phyloP scores from a whole-genome alignment of 331 rosid species.

The Erythrophleum ivorense region DNA sequence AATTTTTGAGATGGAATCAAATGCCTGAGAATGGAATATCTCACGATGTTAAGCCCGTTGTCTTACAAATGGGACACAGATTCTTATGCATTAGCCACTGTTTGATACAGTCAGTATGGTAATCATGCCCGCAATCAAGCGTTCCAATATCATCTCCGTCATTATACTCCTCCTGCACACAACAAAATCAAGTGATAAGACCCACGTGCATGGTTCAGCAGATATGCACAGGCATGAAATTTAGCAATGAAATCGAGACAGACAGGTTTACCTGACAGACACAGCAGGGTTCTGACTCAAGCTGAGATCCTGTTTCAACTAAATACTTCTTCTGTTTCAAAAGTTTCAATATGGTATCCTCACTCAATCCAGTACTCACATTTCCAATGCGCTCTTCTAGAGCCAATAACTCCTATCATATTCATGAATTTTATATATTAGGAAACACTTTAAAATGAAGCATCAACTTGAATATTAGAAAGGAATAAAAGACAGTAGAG shows the following conservation, averaged over 20 bases:
- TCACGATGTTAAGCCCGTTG: constrained; percentile 66
- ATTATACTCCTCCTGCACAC: constrained; percentile 66
- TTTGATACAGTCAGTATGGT: constrained; percentile 61
- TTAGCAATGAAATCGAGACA: not conserved
- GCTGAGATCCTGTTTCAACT: constrained; percentile 39
- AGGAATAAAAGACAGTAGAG: not conserved
- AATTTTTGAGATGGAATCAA: constrained; percentile 31
- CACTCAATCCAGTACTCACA: constrained; percentile 79
- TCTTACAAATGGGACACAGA: constrained; percentile 81
- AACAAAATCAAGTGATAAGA: constrained; percentile 18
- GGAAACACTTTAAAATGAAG: constrained; percentile 17
- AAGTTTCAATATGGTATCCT: constrained; percentile 57
- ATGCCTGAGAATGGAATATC: constrained; percentile 40
- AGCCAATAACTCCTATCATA: constrained; percentile 74
- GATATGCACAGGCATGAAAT: not conserved
- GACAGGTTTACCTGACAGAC: constrained; percentile 71
- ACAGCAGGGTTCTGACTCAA: constrained; percentile 80
- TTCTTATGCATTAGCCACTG: constrained; percentile 79
- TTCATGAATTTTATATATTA: not conserved
- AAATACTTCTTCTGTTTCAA: constrained; percentile 57
- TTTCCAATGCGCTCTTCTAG: constrained; percentile 91
- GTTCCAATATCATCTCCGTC: constrained; percentile 70
- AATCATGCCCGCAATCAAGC: constrained; percentile 77
- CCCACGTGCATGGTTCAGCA: not conserved
- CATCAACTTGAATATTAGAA: not conserved